These are phyloP conservation scores for Triticum urartu DNA, from an alignment of 176 grass and related monocot species.

Conservation along the genomic window DNA sequence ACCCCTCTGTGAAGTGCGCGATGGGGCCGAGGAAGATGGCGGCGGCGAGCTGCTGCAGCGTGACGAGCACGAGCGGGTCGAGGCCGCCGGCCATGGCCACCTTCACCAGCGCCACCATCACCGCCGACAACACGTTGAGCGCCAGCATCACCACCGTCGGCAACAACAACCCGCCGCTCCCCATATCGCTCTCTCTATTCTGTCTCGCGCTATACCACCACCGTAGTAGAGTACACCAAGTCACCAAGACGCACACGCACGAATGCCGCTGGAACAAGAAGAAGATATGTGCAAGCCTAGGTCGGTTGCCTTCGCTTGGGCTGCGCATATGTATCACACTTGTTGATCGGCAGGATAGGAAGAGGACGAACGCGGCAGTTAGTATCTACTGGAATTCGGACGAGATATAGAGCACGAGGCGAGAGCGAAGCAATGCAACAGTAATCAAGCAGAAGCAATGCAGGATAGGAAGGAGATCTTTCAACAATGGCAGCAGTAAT, in stretches of 20 bases:
- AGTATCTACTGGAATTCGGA: neutral
- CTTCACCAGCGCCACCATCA: conserved; percentile 68
- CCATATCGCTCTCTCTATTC: neutral
- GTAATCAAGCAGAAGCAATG: too few relatives aligned
- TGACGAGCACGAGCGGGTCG: conserved; percentile 70
- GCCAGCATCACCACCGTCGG: conserved; percentile 51
- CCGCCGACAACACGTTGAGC: conserved; percentile 48
- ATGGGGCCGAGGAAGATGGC: conserved; percentile 70
- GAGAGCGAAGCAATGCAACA: neutral
- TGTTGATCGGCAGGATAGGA: neutral
- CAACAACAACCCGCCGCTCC: conserved; percentile 22
- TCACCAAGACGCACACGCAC: neutral
- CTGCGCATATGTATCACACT: too few relatives aligned
- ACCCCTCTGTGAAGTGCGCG: conserved; percentile 65
- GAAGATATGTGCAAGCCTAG: neutral
- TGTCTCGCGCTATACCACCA: neutral
- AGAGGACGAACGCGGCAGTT: neutral
- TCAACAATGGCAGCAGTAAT: too few relatives aligned
- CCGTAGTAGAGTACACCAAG: neutral
- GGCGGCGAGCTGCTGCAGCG: conserved; percentile 64
- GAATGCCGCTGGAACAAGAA: neutral
- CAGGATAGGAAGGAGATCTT: too few relatives aligned
- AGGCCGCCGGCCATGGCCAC: conserved; percentile 66
- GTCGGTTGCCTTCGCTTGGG: too few relatives aligned
- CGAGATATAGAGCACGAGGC: neutral